phyloP scores from a whole-genome alignment of 2,329 filamentous ascomycete species.

The Botrytis elliptica region DNA sequence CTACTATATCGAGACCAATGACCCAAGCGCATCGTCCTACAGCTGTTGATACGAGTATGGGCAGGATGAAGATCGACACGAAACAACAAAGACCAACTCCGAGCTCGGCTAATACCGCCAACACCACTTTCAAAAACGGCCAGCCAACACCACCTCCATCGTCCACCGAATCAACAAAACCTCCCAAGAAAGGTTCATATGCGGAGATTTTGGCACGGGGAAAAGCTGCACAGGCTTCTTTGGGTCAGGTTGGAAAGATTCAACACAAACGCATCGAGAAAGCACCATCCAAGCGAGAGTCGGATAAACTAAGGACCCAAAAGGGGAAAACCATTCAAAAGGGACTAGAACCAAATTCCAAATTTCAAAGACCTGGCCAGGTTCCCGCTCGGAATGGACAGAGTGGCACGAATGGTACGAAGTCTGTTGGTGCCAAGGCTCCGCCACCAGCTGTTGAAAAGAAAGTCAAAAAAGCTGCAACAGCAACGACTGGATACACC shows the following conservation, averaged over 20 bases:
- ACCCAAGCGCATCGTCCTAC: conserved; percentile 25
- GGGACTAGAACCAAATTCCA: conserved; percentile 33
- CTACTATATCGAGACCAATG: conserved; percentile 31
- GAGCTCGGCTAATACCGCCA: conserved; percentile 18
- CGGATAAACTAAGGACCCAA: conserved; percentile 34
- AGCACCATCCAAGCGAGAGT: conserved; percentile 54
- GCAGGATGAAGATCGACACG: conserved; percentile 29
- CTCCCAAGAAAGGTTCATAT: conserved; percentile 71
- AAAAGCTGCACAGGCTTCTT: conserved; percentile 60
- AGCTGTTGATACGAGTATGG: conserved; percentile 28
- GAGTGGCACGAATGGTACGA: conserved; percentile 24
- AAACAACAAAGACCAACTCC: conserved; percentile 23
- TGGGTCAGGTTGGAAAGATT: conserved; percentile 64
- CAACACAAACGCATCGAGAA: conserved; percentile 73
- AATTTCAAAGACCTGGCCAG: conserved; percentile 30
- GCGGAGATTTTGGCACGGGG: conserved; percentile 72
- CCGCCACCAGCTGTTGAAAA: conserved; percentile 46
- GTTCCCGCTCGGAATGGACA: conserved; percentile 25
- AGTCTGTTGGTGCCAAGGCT: conserved; percentile 25
- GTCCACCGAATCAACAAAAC: conserved; percentile 29
- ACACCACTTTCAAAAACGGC: conserved; percentile 31
- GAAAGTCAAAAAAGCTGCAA: conserved; percentile 60
- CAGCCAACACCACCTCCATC: conserved; percentile 32
- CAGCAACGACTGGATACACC: conserved; percentile 63
- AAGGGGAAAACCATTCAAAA: conserved; percentile 33